A percentile compares a stretch with the other conserved stretches of the same genome.
These are phyloP conservation scores for Neckera pumila DNA, from an alignment of 225 moss, liverwort and hornwort genomes.

Conservation along the genomic window DNA sequence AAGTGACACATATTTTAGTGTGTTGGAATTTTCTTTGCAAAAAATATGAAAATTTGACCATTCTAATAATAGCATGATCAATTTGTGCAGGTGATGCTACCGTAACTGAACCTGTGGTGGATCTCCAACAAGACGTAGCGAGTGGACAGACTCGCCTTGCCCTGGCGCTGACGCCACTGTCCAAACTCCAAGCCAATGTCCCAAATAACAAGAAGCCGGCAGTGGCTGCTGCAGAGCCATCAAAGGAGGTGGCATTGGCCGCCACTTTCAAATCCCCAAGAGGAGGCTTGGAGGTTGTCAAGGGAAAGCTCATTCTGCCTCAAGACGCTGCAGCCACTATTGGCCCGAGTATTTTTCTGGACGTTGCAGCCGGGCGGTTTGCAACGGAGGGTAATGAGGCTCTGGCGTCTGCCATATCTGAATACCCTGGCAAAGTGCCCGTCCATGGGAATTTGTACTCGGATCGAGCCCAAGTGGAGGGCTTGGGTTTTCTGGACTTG, in stretches of 20 bases:
- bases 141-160: slow-evolving; percentile 63
- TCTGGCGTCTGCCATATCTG: slow-evolving; percentile 26
- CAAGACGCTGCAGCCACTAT: slow-evolving; percentile 63
- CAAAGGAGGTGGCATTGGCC: slow-evolving; percentile 36
- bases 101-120: slow-evolving; percentile 64
- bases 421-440: slow-evolving; percentile 41
- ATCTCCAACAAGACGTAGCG: slow-evolving; percentile 61
- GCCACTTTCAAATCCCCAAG: slow-evolving; percentile 43
- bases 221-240: slow-evolving; percentile 8
- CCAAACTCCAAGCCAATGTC: slow-evolving; percentile 47
- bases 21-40: neutral
- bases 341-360: slow-evolving; percentile 55
- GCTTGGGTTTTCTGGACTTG: slow-evolving; percentile 51
- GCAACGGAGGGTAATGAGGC: slow-evolving; percentile 58
- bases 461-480: slow-evolving; percentile 66
- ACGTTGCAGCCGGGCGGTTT: slow-evolving; percentile 40
- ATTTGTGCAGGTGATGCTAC: slow-evolving; percentile 62
- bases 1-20: neutral
- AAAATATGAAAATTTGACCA: neutral
- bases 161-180: slow-evolving; percentile 53
- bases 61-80: neutral
- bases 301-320: slow-evolving; percentile 66
- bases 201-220: slow-evolving; percentile 20
- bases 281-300: slow-evolving; percentile 59
- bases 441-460: slow-evolving; percentile 62